A percentile compares a stretch with the other conserved stretches of the same genome.
Evolutionary conservation across 331 rosid species (phyloP).

Genomic region (Malus hybrid): DNA sequence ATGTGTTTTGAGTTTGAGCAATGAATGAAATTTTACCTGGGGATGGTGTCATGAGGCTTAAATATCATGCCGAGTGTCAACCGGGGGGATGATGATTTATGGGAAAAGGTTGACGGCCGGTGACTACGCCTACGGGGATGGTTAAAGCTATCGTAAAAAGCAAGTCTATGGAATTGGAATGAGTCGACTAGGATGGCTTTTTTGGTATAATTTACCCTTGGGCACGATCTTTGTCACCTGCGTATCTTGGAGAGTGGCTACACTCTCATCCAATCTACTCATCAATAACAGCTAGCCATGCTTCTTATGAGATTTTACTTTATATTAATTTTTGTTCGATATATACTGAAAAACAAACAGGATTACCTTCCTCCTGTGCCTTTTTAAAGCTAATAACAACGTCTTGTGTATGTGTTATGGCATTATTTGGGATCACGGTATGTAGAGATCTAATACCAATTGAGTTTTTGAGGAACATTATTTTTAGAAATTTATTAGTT

Average conservation of each 20-base stretch:
- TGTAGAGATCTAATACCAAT: neutral
- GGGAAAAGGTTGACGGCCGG: conserved; percentile 86
- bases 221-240: conserved; percentile 25
- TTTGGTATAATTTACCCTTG: conserved; percentile 12
- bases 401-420: neutral
- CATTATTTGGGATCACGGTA: neutral
- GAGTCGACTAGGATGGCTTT: conserved; percentile 21
- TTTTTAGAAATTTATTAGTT: neutral
- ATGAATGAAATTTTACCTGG: conserved; percentile 20
- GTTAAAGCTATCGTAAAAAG: conserved; percentile 72
- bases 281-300: neutral
- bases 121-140: conserved; percentile 90
- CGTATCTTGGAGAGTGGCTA: conserved; percentile 37
- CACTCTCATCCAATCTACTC: conserved; percentile 18
- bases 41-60: conserved; percentile 23
- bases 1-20: neutral
- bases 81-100: conserved; percentile 25
- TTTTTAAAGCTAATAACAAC: too few species aligned
- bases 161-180: conserved; percentile 45
- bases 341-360: neutral
- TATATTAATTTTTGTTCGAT: neutral
- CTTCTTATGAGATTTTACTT: neutral
- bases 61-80: conserved; percentile 37
- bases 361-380: neutral
- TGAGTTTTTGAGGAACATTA: neutral